These are phyloP conservation scores for Acephala macrosclerotiorum DNA, from an alignment of 2,329 filamentous ascomycete species.

Conservation along the genomic window DNA sequence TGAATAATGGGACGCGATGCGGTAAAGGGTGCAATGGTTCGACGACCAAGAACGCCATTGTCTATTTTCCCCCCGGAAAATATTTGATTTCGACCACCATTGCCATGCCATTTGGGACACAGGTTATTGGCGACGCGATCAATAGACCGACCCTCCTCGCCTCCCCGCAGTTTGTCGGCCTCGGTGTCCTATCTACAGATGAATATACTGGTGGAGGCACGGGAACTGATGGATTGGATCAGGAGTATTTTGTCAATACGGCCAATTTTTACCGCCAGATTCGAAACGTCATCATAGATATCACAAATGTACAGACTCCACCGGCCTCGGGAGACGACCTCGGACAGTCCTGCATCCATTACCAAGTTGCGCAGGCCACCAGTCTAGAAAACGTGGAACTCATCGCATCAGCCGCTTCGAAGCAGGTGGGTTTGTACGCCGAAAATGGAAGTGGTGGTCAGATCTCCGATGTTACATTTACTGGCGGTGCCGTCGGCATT, in stretches of 20 bases:
- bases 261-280: conserved; percentile 45
- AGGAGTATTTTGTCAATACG: conserved; percentile 14
- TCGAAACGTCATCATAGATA: conserved; percentile 68
- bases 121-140: conserved; percentile 29
- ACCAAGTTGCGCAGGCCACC: conserved; percentile 61
- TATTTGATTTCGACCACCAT: conserved; percentile 27
- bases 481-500: conserved; percentile 64
- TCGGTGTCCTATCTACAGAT: conserved; percentile 72
- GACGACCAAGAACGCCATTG: conserved; percentile 52
- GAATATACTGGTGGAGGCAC: conserved; percentile 13
- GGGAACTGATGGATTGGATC: background rate
- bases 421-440: conserved; percentile 45
- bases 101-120: conserved; percentile 17
- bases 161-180: conserved; percentile 74
- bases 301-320: conserved; percentile 27
- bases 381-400: conserved; percentile 67
- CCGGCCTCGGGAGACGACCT: conserved; percentile 24
- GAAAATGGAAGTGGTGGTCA: conserved; percentile 58
- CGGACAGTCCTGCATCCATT: conserved; percentile 49
- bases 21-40: conserved; percentile 43
- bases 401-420: conserved; percentile 34
- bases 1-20: conserved; percentile 25
- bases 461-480: conserved; percentile 66
- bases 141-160: conserved; percentile 75
- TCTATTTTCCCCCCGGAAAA: conserved; percentile 30